A percentile compares a stretch with the other conserved stretches of the same genome.
Evolutionary conservation across 148 eudicot genomes (phyloP).

Genomic region (Vaccinium corymbosum): DNA sequence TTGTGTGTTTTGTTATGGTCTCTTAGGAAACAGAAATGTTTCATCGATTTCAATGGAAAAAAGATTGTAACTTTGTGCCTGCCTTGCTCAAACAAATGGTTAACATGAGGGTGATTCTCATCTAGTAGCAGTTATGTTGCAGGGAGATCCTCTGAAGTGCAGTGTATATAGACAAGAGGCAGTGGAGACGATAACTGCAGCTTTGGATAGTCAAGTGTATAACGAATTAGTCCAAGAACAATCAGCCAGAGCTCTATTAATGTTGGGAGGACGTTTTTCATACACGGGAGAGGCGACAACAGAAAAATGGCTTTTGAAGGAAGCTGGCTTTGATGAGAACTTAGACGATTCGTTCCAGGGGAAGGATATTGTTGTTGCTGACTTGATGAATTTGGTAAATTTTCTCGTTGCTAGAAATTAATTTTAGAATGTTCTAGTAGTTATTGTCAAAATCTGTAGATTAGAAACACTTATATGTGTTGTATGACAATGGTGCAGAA

Average conservation of each 20-base stretch:
- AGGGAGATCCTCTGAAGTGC: constrained; percentile 44
- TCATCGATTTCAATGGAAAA: background rate
- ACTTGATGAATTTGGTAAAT: constrained; percentile 26
- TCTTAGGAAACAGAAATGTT: background rate
- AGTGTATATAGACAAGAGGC: constrained; percentile 52
- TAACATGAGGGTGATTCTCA: constrained; percentile 15
- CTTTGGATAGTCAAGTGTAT: constrained; percentile 28
- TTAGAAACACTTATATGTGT: background rate
- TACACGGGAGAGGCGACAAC: constrained; percentile 32
- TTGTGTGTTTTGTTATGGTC: background rate
- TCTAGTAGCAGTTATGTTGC: constrained; percentile 27
- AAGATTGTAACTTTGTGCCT: background rate
- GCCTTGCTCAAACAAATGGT: constrained; percentile 6
- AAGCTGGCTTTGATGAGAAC: constrained; percentile 33
- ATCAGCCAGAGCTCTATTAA: constrained; percentile 37
- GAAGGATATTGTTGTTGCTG: constrained; percentile 17
- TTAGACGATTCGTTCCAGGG: constrained; percentile 22
- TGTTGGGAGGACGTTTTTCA: constrained; percentile 42
- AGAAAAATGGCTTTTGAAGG: constrained; percentile 44
- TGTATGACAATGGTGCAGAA: constrained; percentile 20
- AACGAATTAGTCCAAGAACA: constrained; percentile 36
- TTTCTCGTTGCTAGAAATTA: background rate
- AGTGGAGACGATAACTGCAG: constrained; percentile 30
- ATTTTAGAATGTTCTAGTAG: background rate
- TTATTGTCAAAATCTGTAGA: background rate